Base-by-base conservation (phyloP, 371 early-diverging fungal genomes). In the Lichtheimia ornata region DNA sequence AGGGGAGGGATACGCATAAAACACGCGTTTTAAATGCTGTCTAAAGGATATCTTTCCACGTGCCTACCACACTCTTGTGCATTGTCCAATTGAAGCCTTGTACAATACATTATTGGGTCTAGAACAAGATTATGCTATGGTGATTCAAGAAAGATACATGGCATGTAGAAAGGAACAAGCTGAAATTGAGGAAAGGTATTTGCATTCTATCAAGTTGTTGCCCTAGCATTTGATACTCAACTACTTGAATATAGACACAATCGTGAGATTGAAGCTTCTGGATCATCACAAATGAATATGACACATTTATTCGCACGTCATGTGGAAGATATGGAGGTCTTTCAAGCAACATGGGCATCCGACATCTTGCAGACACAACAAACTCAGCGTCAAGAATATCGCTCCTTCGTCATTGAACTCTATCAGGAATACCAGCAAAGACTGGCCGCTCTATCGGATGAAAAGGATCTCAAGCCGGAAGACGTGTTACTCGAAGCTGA, bases 41-140 rank as follows among this genome's bases (percentile, higher is more conserved):
- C 22, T 47, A 52, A 58, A 87, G 87, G 85, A 87, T 58, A 72
- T 81, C 44, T 91, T 90, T 67, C 85, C 89, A 41, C 84, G 86
- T 63, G 91, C 91, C 3, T 89, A 86, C 68, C 82, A 88, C 52
- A 84, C 89, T 3, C 67, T 91, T 17, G 82, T 88, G 15, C 84
- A 86, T 58, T 88, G 88, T 15, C 82, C 84, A 20, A 69, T 83
- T 50, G 68, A 86, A 11, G 57, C 77, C 25, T 73, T 90, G 3
- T 90, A 88, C 67, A 88, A 91, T 65, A 83, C 86, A 6, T 65
- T 91, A 22, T 67, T 90, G 53, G 77, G 86, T 25, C 70, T 90
- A n/a, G 90, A 89, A 55, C 82, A 84, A 44, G 80, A 70, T 42
- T 89, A 88, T 71, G 81, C 88, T 1, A 59, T 76, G 42, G 81